Evolutionary conservation across 1,284 basidiomycete genomes (phyloP), one percentile per base, ranked within the genome.

Genomic region (Puccinia triticina): DNA sequence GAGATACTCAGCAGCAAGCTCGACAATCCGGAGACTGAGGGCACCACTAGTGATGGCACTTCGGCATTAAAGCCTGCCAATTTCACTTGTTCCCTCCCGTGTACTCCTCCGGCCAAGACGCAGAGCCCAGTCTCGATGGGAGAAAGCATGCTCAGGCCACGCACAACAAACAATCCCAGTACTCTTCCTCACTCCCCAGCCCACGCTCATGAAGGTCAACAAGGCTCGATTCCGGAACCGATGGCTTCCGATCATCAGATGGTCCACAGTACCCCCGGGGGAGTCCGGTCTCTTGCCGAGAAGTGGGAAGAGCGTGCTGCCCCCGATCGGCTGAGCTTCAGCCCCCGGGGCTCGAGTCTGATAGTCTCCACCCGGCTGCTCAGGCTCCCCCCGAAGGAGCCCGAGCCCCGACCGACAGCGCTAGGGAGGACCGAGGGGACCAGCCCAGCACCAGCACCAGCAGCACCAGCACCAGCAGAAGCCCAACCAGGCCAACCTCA

Each of bases 261-360:
- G 48, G 8, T 14, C 48, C 2, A 16, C 11, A 3, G 18, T 50
- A 16, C 18, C 48, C 48, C 48, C 48, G 48, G 18, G 11, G 14
- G 48, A 50, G 48, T 50, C 18, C 48, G 48, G 48, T 50, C 48
- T 3, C 18, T 21, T 2, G 43, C 40, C 43, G 23, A 69, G 40
- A 14, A 40, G 29, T 23, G 23, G 34, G 29, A 67, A 32, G 14
- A 43, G 66, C 23, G 21, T 23, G 12, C 10, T 69, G 2, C 66
- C 40, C 66, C 66, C 66, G 66, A 46, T 26, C 66, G 48, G 66
- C 21, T 11, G 3, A n/a, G 40, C 14, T 26, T 46, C 43, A 48
- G 11, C 14, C 66, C 66, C n/a, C 66, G 66, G 16, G 48, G 43
- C 10, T 69, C 66, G 66, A 69, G 66, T 69, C 43, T 69, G 40